Evolutionary conservation across 2,329 filamentous ascomycete species (phyloP).

Genomic region (Apiospora koreana): DNA sequence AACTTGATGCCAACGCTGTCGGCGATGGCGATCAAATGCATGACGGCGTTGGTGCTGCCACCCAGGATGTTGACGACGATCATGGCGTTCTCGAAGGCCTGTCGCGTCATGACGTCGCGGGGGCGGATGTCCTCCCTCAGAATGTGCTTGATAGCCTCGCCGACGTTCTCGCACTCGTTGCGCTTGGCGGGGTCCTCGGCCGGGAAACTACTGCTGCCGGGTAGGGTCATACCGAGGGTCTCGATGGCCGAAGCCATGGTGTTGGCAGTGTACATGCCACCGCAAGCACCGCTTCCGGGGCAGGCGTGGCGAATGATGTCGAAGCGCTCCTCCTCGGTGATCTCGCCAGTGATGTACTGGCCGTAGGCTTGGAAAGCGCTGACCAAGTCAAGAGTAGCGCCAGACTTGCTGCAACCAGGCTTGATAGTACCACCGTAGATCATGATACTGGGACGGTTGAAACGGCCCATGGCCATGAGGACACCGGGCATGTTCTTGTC

Average conservation of each 20-base stretch:
- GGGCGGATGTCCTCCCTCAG: slow-evolving; percentile 77
- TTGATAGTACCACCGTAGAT: slow-evolving; percentile 95
- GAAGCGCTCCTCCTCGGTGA: slow-evolving; percentile 86
- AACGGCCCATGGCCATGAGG: slow-evolving; percentile 90
- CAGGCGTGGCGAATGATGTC: slow-evolving; percentile 95
- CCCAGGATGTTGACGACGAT: slow-evolving; percentile 79
- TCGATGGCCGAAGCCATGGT: slow-evolving; percentile 77
- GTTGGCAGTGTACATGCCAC: slow-evolving; percentile 82
- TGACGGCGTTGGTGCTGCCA: slow-evolving; percentile 82
- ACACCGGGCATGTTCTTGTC: slow-evolving; percentile 98
- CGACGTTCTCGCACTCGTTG: slow-evolving; percentile 71
- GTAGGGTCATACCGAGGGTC: slow-evolving; percentile 76
- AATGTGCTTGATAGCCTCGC: slow-evolving; percentile 72
- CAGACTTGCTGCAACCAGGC: slow-evolving; percentile 79
- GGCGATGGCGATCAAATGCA: slow-evolving; percentile 82
- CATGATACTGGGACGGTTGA: slow-evolving; percentile 95
- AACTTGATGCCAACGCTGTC: slow-evolving; percentile 80
- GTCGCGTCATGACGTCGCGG: slow-evolving; percentile 74
- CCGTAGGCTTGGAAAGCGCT: slow-evolving; percentile 98
- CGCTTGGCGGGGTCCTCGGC: slow-evolving; percentile 73
- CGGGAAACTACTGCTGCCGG: slow-evolving; percentile 78
- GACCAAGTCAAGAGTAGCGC: slow-evolving; percentile 85
- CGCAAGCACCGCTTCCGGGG: slow-evolving; percentile 79
- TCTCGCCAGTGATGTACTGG: slow-evolving; percentile 88
- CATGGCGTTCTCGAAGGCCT: slow-evolving; percentile 86